phyloP scores from a whole-genome alignment of 176 grass and related monocot species.

The Tillandsia fasciculata region DNA sequence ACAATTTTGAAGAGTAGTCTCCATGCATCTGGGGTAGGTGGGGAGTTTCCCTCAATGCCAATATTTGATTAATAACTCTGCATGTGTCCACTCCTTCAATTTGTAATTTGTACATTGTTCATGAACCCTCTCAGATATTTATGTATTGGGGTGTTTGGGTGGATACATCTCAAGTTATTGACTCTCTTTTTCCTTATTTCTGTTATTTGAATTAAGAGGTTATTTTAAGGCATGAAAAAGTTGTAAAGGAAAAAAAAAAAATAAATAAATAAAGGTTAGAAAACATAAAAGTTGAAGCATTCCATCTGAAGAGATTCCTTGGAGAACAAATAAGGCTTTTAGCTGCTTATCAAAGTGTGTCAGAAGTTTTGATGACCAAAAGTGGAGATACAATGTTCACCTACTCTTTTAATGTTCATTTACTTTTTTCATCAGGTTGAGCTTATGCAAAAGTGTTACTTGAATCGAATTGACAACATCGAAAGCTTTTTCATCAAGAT shows the following conservation, averaged over 20 bases:
- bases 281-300: neutral
- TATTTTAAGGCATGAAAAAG: no score
- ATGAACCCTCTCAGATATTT: slow-evolving; percentile 18
- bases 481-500: no score
- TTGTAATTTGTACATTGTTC: slow-evolving; percentile 20
- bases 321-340: neutral
- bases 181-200: neutral
- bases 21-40: slow-evolving; percentile 26
- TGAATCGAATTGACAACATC: no score
- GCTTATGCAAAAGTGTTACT: no score
- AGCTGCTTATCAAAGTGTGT: neutral
- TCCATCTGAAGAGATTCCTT: neutral
- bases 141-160: neutral
- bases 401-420: no score
- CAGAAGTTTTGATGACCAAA: slow-evolving; percentile 15
- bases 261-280: neutral
- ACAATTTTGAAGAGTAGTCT: slow-evolving; percentile 1
- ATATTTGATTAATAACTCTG: slow-evolving; percentile 42
- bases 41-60: slow-evolving; percentile 38
- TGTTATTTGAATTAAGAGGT: no score
- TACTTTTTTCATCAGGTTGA: no score
- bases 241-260: no score
- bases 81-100: slow-evolving; percentile 17
- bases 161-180: neutral
- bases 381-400: neutral